Conservation (phyloP, 2,329 filamentous ascomycete species). For the Neonectria sp. region DNA sequence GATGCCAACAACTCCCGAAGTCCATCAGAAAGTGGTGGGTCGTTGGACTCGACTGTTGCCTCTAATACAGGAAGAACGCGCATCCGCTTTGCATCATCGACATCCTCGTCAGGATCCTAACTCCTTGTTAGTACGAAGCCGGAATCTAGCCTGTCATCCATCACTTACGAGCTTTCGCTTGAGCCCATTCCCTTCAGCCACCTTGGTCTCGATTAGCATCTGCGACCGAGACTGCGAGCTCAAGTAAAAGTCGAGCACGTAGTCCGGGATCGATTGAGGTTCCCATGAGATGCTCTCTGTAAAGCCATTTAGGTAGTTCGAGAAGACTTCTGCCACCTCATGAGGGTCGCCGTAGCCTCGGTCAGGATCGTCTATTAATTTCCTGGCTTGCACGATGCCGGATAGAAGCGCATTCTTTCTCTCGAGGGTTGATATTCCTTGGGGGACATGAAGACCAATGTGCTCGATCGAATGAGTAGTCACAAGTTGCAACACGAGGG, state of each 20-base stretch:
- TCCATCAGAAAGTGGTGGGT: slow-evolving; percentile 52
- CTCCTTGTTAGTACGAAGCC: slow-evolving; percentile 14
- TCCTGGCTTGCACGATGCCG: slow-evolving; percentile 54
- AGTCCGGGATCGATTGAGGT: slow-evolving; percentile 62
- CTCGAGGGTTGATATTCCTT: slow-evolving; percentile 56
- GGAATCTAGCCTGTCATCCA: background rate
- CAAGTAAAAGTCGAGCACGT: slow-evolving; percentile 64
- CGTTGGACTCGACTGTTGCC: slow-evolving; percentile 40
- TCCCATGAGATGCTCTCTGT: slow-evolving; percentile 61
- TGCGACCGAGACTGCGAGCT: slow-evolving; percentile 56
- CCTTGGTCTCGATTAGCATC: slow-evolving; percentile 31
- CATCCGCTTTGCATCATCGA: slow-evolving; percentile 51
- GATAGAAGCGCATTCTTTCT: slow-evolving; percentile 62
- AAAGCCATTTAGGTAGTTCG: slow-evolving; percentile 59
- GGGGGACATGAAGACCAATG: slow-evolving; percentile 62
- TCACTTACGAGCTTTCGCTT: slow-evolving; percentile 66
- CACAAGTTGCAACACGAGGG: slow-evolving; percentile 65
- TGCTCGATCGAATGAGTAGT: slow-evolving; percentile 70
- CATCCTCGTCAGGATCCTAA: slow-evolving; percentile 50
- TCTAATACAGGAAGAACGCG: slow-evolving; percentile 45
- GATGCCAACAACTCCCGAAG: slow-evolving; percentile 50
- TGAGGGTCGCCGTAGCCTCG: slow-evolving; percentile 59
- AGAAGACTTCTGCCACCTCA: slow-evolving; percentile 63
- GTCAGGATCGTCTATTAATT: slow-evolving; percentile 59
- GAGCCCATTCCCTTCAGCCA: slow-evolving; percentile 49